Base-by-base conservation (phyloP, 139 green algal species). In the Chlamydomonas asymmetrica region DNA sequence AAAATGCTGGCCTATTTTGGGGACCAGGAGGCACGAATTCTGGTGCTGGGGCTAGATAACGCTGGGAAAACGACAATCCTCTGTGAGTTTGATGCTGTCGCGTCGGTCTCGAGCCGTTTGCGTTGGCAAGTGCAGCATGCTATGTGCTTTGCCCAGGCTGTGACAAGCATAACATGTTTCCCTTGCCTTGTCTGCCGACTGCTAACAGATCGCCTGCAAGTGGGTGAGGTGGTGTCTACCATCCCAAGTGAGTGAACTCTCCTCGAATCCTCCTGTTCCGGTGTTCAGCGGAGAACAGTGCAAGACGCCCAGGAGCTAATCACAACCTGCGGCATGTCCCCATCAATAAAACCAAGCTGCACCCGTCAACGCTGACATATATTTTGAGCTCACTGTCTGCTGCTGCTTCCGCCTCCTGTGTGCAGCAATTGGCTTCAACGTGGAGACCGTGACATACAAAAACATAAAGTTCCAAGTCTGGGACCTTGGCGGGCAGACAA, bases 381-480 rank as follows among this genome's bases (percentile, higher is more conserved):
- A n/a, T n/a, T n/a, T n/a, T n/a, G n/a, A n/a, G n/a, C n/a, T n/a
- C n/a, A n/a, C n/a, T n/a, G n/a, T n/a, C n/a, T n/a, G n/a, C n/a
- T n/a, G n/a, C n/a, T n/a, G n/a, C n/a, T n/a, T n/a, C n/a, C 45
- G 6, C 39, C 3, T 32, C n/a, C 54, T 73, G 32, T 63, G 2
- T 71, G 73, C 90, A 98, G 93, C 96, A 3, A 99, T 99, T 63
- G 97, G 97, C 7, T 99, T 99, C 89, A 99, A 99, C 76, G 97
- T 99, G 31, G 97, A 99, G 85, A 99, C 97, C 23, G 97, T 99
- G 25, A 92, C 90, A 0, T 99, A 99, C 85, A 99, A 99, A 45
- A 99, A 99, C 84, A 98, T 99, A 63, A 99, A 99, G 79, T 99
- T 99, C 67, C 95, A 99, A 81, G 94, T 97, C 1, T 97, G 91